phyloP scores from a whole-genome alignment of 805 yeast species.

The Lipomyces oligophaga region DNA sequence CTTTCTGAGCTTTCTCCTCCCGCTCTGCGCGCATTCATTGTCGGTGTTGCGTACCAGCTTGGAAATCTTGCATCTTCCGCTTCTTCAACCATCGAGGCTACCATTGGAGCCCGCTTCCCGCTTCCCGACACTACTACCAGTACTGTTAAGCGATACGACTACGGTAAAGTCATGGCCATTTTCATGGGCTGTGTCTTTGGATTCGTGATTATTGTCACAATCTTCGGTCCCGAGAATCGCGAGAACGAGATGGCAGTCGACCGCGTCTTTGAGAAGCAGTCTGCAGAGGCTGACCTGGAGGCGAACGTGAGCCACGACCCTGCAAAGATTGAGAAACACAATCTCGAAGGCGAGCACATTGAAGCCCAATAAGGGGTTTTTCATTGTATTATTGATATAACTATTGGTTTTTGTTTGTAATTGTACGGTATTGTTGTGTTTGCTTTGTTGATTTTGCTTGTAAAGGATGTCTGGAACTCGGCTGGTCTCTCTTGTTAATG shows the following conservation, averaged over 20 bases:
- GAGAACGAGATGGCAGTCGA: constrained; percentile 2
- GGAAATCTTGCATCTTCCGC: constrained; percentile 73
- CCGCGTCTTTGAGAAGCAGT: not conserved
- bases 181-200: constrained; percentile 64
- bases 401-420: too few species aligned
- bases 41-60: constrained; percentile 63
- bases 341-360: too few species aligned
- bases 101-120: constrained; percentile 53
- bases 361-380: too few species aligned
- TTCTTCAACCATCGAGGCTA: constrained; percentile 64
- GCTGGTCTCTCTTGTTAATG: too few species aligned
- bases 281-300: too few species aligned
- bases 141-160: constrained; percentile 43
- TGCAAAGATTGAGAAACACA: too few species aligned
- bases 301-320: too few species aligned
- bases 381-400: too few species aligned
- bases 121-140: constrained; percentile 26
- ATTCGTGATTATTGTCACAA: constrained; percentile 45
- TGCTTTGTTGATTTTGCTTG: too few species aligned
- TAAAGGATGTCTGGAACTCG: too few species aligned
- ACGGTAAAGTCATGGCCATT: constrained; percentile 68
- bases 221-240: constrained; percentile 49
- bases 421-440: too few species aligned
- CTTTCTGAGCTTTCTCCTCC: constrained; percentile 64
- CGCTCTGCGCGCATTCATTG: constrained; percentile 56